A percentile compares a stretch with the other conserved stretches of the same genome.
Evolutionary conservation across 75 land plant genomes (phyloP).

Genomic region (Larix kaempferi): DNA sequence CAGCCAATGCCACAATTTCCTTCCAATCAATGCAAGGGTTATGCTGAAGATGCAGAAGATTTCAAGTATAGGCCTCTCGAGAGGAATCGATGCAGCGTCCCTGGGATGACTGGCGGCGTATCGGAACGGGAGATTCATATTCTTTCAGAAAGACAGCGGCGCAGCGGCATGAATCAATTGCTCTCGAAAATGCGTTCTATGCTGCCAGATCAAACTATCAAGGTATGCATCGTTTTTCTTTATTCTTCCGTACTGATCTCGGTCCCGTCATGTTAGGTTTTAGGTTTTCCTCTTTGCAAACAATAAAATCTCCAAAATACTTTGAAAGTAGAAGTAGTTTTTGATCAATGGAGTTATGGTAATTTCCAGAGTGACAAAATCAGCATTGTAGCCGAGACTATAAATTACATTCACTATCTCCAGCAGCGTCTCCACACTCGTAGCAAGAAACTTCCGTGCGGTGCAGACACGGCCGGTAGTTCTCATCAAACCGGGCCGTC

Average conservation of each 20-base stretch:
- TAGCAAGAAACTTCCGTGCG: background rate
- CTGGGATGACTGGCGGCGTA: background rate
- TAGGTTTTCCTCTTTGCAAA: background rate
- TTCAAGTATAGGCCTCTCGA: background rate
- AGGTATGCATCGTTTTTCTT: background rate
- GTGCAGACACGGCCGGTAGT: background rate
- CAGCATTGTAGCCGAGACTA: background rate
- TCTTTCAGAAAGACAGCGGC: background rate
- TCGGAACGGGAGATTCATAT: background rate
- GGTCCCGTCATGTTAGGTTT: background rate
- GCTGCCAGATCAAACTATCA: background rate
- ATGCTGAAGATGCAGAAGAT: background rate
- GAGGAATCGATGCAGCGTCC: background rate
- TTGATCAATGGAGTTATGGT: background rate
- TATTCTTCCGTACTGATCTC: background rate
- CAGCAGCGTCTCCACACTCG: background rate
- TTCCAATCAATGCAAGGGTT: background rate
- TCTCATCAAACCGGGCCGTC: no score
- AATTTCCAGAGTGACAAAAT: background rate
- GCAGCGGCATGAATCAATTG: constrained; percentile 7
- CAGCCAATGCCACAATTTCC: background rate
- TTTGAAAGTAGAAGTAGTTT: no score
- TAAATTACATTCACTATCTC: constrained; percentile 4
- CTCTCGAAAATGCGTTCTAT: constrained; percentile 1
- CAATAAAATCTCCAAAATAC: background rate